Evolutionary conservation across 306 rosid species (phyloP).

Genomic region (Phaseolus lunatus): DNA sequence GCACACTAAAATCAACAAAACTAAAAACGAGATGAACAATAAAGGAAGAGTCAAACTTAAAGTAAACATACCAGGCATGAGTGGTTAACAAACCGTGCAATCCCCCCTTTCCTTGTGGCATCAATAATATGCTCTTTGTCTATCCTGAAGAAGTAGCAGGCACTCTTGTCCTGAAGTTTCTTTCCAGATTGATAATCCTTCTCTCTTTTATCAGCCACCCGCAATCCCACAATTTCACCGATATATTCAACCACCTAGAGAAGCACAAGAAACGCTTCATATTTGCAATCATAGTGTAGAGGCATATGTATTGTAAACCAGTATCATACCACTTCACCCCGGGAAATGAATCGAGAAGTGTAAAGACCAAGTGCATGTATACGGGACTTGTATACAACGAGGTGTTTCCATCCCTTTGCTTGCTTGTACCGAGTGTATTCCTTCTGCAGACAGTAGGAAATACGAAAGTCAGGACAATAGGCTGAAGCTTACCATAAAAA

Average conservation of each 20-base stretch:
- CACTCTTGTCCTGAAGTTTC: slow-evolving; percentile 77
- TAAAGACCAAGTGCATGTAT: slow-evolving; percentile 85
- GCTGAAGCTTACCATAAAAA: slow-evolving; percentile 21
- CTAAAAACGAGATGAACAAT: not conserved
- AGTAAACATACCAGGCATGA: slow-evolving; percentile 71
- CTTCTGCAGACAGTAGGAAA: slow-evolving; percentile 55
- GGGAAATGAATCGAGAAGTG: slow-evolving; percentile 73
- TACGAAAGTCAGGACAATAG: slow-evolving; percentile 24
- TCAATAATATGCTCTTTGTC: slow-evolving; percentile 77
- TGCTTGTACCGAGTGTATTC: slow-evolving; percentile 68
- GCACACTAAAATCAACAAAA: slow-evolving; percentile 7
- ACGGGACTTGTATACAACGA: slow-evolving; percentile 78
- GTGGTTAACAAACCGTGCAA: slow-evolving; percentile 82
- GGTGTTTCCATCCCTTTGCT: slow-evolving; percentile 65
- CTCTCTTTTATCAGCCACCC: slow-evolving; percentile 74
- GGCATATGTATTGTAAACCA: slow-evolving; percentile 6
- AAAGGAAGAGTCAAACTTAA: not conserved
- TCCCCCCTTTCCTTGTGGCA: slow-evolving; percentile 80
- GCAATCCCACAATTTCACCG: slow-evolving; percentile 77
- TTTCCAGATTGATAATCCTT: slow-evolving; percentile 69
- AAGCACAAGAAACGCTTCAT: slow-evolving; percentile 39
- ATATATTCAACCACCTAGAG: slow-evolving; percentile 76
- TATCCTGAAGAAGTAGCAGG: slow-evolving; percentile 80
- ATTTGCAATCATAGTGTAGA: slow-evolving; percentile 12
- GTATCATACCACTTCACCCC: slow-evolving; percentile 66